Evolutionary conservation across 768 basidiomycete genomes (phyloP).

Genomic region (Jaapia argillacea): DNA sequence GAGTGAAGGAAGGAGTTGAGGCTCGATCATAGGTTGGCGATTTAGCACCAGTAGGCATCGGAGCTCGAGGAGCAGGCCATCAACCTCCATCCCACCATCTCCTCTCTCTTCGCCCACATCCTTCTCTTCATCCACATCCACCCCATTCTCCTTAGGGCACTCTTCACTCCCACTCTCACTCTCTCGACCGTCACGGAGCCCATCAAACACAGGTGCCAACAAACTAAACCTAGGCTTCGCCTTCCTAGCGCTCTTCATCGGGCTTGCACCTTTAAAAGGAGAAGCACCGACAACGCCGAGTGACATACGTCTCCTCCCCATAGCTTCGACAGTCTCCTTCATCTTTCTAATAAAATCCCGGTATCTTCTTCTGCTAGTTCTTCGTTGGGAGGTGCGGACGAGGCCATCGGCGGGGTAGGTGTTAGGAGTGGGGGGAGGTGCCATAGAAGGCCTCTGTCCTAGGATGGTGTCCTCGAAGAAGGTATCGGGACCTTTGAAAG

Average conservation of each 20-base stretch:
- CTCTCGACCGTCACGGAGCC: constrained; percentile 25
- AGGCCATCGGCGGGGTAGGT: constrained; percentile 1
- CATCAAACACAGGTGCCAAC: constrained; percentile 6
- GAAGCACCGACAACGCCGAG: constrained; percentile 7
- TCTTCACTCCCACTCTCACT: constrained; percentile 17
- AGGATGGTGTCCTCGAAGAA: constrained; percentile 49
- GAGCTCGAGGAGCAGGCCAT: too few relatives aligned
- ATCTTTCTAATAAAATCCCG: constrained; percentile 24
- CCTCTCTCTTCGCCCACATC: constrained; percentile 4
- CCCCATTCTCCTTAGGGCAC: constrained; percentile 7
- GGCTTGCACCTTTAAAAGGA: constrained; percentile 11
- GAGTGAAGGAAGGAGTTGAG: too few relatives aligned
- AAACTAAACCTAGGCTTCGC: constrained; percentile 11
- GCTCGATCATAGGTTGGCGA: constrained; percentile 3
- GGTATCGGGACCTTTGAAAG: constrained; percentile 33
- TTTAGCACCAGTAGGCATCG: too few relatives aligned
- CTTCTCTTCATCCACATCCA: background rate
- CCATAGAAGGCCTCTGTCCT: constrained; percentile 31
- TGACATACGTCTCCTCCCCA: constrained; percentile 24
- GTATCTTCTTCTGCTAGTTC: constrained; percentile 19
- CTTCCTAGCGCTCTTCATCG: constrained; percentile 10
- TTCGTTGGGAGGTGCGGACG: constrained; percentile 2
- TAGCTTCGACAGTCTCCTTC: constrained; percentile 25
- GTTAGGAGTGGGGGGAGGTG: constrained; percentile 8
- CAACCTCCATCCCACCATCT: too few relatives aligned